These are phyloP conservation scores for Beverwykella pulmonaria DNA, from an alignment of 495 filamentous ascomycete species.

Conservation along the genomic window DNA sequence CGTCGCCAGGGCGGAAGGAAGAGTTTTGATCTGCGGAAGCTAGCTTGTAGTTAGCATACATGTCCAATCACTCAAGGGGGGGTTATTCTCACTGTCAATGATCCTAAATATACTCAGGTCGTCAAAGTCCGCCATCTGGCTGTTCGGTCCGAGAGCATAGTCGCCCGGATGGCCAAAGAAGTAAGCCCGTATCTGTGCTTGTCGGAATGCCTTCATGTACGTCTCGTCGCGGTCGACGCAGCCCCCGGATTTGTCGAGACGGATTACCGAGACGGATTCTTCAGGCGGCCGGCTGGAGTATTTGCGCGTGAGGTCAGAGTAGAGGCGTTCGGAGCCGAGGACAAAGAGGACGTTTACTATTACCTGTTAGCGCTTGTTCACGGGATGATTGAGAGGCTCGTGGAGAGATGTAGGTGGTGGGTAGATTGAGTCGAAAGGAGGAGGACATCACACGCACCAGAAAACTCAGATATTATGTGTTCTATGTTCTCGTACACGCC, in stretches of 20 bases:
- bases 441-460: constrained; percentile 54
- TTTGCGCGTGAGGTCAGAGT: constrained; percentile 73
- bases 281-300: constrained; percentile 68
- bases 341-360: constrained; percentile 77
- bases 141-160: constrained; percentile 80
- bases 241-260: constrained; percentile 84
- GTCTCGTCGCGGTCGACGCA: constrained; percentile 77
- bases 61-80: neutral
- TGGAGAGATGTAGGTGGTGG: neutral
- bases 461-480: constrained; percentile 86
- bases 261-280: constrained; percentile 71
- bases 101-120: constrained; percentile 71
- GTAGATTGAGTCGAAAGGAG: neutral
- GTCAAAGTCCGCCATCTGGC: constrained; percentile 74
- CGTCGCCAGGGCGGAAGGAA: constrained; percentile 50
- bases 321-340: constrained; percentile 79
- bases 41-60: neutral
- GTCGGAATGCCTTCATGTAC: constrained; percentile 70
- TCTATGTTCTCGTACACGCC: constrained; percentile 70
- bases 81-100: constrained; percentile 51
- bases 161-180: constrained; percentile 81
- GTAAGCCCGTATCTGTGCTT: constrained; percentile 81
- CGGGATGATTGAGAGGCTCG: neutral
- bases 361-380: constrained; percentile 16
- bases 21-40: constrained; percentile 9